Evolutionary conservation across 148 eudicot species (phyloP).

Genomic region (Gaultheria prostrata): DNA sequence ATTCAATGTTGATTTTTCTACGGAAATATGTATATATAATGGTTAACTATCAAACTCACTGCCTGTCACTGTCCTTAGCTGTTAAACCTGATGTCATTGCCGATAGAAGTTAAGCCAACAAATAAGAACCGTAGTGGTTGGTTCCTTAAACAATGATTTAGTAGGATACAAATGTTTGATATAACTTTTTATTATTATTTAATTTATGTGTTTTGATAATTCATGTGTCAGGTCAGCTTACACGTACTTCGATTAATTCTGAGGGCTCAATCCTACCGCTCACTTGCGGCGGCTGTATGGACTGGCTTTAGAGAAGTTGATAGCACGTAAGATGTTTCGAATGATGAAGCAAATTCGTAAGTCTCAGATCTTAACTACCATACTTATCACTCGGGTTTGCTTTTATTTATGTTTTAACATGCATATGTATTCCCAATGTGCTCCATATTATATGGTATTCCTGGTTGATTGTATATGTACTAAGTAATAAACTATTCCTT

Average conservation of each 20-base stretch:
- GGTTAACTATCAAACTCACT: conserved; percentile 28
- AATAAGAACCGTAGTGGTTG: conserved; percentile 32
- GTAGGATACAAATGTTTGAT: not conserved
- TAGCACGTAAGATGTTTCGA: no score
- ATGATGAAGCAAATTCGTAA: no score
- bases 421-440: conserved; percentile 1
- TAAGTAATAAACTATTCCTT: conserved; percentile 13
- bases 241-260: no score
- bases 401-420: conserved; percentile 6
- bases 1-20: no score
- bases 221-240: no score
- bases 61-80: conserved; percentile 24
- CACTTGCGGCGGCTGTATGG: no score
- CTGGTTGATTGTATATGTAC: not conserved
- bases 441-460: not conserved
- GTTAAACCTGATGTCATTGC: conserved; percentile 28
- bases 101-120: conserved; percentile 25
- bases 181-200: not conserved
- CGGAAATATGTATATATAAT: no score
- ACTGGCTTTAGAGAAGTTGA: no score
- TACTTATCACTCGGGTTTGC: no score
- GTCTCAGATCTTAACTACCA: no score
- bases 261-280: no score
- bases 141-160: conserved; percentile 24
- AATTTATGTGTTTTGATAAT: not conserved